Conservation (phyloP, 1,284 basidiomycete genomes). For the Austroboletus niveus region DNA sequence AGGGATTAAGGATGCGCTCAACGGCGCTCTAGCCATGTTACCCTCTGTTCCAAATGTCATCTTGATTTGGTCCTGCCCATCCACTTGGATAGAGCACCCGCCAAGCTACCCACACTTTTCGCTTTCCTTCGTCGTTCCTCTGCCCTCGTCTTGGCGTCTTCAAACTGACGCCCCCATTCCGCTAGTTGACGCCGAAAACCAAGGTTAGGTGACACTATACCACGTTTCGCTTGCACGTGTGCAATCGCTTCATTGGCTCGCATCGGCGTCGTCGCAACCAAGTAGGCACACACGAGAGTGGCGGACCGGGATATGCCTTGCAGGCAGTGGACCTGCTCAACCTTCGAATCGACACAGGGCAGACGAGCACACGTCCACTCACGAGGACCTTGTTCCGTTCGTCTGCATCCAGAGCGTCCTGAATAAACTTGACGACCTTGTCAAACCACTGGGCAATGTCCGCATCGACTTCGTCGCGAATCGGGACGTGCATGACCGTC, state of each 20-base stretch:
- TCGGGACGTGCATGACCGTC: conserved; percentile 50
- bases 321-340: conserved; percentile 66
- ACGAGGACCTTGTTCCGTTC: conserved; percentile 62
- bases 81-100: conserved; percentile 19
- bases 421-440: conserved; percentile 61
- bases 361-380: conserved; percentile 34
- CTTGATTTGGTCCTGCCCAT: conserved; percentile 7
- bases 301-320: conserved; percentile 81
- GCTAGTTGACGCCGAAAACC: conserved; percentile 65
- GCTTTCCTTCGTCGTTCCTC: conserved; percentile 16
- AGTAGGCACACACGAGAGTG: conserved; percentile 79
- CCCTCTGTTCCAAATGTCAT: background rate
- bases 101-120: conserved; percentile 4
- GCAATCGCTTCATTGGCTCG: conserved; percentile 52
- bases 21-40: too few relatives aligned
- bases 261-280: conserved; percentile 64
- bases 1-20: too few relatives aligned
- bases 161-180: conserved; percentile 43
- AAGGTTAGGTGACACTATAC: conserved; percentile 59
- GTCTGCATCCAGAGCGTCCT: conserved; percentile 50
- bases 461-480: conserved; percentile 52
- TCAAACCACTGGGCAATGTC: conserved; percentile 62
- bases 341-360: conserved; percentile 25
- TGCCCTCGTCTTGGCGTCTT: conserved; percentile 21
- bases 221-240: conserved; percentile 54